Evolutionary conservation across 495 filamentous ascomycete species (phyloP), one percentile per base, ranked within the genome.

Genomic region (Chaetomium fimeti): DNA sequence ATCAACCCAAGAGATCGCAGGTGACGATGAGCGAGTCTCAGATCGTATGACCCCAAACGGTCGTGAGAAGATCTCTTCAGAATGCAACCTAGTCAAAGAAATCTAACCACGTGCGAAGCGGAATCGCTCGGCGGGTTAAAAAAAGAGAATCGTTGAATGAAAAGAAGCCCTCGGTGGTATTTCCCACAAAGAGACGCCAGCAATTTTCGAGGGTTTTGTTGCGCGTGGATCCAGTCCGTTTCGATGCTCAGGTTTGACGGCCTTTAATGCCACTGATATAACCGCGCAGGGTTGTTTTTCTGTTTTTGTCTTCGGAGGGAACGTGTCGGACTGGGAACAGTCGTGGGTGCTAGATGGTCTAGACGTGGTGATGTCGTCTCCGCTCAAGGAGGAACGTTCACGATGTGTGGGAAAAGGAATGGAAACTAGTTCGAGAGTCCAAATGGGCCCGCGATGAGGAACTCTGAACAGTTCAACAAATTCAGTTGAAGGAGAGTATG

Each of bases 401-500:
- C 42, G 28, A 58, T 36, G 40, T 20, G 52, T 20, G 7, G 57
- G 52, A 49, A 62, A 66, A 69, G 61, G 67, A 73, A 73, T 56
- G 67, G 63, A 62, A 42, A 47, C 59, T 63, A 36, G 36, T 69
- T 63, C 63, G 68, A 60, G 60, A 68, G 65, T 65, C 63, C 60
- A 63, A 61, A 61, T 53, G 42, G 61, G 62, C 68, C 65, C 36
- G 67, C 68, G 64, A 69, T 64, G 60, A 65, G 63, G 63, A 71
- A 52, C 62, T 66, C 70, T 45, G 53, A 66, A 60, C 56, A 71
- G 64, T 38, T 64, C 60, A 72, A 68, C 45, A 38, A 38, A 57
- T 16, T 36, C 55, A n/a, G 64, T 63, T 62, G 66, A 71, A 72
- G 65, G 71, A 74, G 64, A 66, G 71, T 20, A 12, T 57, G 54